A percentile compares a stretch with the other conserved stretches of the same genome.
These are phyloP conservation scores for Heritiera littoralis DNA, from an alignment of 345 rosid species.

Conservation along the genomic window DNA sequence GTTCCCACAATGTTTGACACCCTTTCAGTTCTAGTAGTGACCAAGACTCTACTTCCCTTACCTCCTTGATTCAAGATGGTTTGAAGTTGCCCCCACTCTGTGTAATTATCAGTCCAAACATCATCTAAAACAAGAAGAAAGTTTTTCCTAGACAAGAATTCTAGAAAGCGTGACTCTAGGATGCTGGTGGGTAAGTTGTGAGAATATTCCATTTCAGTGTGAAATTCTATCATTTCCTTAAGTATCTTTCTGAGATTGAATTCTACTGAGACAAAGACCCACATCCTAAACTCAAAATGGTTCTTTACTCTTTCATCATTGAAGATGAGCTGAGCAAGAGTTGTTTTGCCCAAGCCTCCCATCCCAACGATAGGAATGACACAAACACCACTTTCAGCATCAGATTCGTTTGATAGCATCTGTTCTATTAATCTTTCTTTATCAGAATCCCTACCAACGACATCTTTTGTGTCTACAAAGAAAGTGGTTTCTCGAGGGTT, in stretches of 20 bases:
- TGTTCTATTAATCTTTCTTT: neutral
- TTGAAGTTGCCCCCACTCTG: constrained; percentile 6
- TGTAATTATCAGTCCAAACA: constrained; percentile 15
- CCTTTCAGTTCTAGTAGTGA: constrained; percentile 9
- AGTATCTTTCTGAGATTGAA: constrained; percentile 8
- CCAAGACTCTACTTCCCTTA: constrained; percentile 13
- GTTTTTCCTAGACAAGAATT: neutral
- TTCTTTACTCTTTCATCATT: neutral
- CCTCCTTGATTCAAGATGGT: neutral
- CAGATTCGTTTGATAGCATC: neutral
- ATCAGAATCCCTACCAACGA: no score
- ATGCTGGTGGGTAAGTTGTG: neutral
- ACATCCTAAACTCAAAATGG: constrained; percentile 8
- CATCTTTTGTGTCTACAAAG: neutral
- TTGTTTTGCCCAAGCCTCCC: constrained; percentile 28
- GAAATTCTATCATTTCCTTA: no score
- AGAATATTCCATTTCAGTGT: no score
- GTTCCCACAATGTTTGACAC: constrained; percentile 4
- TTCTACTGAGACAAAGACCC: constrained; percentile 19
- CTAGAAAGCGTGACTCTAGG: neutral
- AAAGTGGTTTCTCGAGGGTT: neutral
- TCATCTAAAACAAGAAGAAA: constrained; percentile 30
- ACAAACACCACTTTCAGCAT: neutral
- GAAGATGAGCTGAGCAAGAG: constrained; percentile 15
- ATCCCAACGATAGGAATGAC: constrained; percentile 20